A percentile compares a stretch with the other conserved stretches of the same genome.
phyloP scores from a whole-genome alignment of 2,329 filamentous ascomycete species.

The Cytospora chrysosperma region DNA sequence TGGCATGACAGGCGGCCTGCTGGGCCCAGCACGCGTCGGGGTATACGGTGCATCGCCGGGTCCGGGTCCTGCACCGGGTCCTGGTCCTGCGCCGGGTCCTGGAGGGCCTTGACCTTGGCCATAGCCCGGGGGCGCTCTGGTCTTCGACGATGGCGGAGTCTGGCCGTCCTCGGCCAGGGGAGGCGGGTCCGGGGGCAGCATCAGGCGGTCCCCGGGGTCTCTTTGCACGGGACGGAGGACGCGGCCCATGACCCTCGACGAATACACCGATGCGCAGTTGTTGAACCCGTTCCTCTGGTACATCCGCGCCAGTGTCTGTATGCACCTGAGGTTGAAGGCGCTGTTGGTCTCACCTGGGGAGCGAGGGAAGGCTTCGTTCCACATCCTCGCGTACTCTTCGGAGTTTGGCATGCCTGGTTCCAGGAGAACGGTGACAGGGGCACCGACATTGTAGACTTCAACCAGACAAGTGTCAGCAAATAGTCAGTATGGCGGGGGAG shows the following conservation, averaged over 20 bases:
- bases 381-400: neutral
- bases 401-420: neutral
- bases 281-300: neutral
- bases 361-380: neutral
- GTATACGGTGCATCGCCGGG: too few relatives aligned
- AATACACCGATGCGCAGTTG: fast-evolving
- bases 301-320: neutral
- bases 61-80: too few relatives aligned
- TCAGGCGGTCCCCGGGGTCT: neutral
- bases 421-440: neutral
- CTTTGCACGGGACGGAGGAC: neutral
- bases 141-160: neutral
- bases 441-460: neutral
- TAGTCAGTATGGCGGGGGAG: neutral
- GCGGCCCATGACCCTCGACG: neutral
- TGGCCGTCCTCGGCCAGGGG: neutral
- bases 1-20: too few relatives aligned
- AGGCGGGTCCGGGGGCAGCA: neutral
- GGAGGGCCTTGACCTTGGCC: too few relatives aligned
- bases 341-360: neutral
- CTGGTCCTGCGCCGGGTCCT: too few relatives aligned
- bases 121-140: neutral
- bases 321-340: neutral
- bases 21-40: too few relatives aligned
- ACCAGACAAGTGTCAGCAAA: neutral